Evolutionary conservation across 2,329 filamentous ascomycete genomes (phyloP).

Genomic region (Nothophaeocryptopus gaeumannii): DNA sequence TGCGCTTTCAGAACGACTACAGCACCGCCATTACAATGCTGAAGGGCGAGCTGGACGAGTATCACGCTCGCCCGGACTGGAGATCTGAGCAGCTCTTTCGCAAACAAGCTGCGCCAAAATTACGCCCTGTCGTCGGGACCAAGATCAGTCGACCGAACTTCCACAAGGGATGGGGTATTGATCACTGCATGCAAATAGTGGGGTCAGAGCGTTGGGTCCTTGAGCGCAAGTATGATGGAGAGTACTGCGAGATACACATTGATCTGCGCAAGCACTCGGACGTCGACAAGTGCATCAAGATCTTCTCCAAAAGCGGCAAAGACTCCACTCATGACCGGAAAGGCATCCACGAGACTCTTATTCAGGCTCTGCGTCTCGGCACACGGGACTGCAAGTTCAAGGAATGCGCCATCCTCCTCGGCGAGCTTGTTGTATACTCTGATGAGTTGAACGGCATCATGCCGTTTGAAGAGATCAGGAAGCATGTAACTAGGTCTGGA

Average conservation of each 20-base stretch:
- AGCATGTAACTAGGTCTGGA: conserved; percentile 73
- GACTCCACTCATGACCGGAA: conserved; percentile 73
- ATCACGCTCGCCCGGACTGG: conserved; percentile 38
- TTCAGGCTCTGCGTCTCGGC: conserved; percentile 63
- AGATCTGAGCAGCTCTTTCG: conserved; percentile 35
- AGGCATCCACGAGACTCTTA: conserved; percentile 62
- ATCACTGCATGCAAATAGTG: conserved; percentile 68
- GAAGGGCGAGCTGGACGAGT: conserved; percentile 40
- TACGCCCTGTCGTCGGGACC: conserved; percentile 39
- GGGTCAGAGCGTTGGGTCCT: conserved; percentile 63
- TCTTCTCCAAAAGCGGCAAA: conserved; percentile 91
- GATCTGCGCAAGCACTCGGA: conserved; percentile 55
- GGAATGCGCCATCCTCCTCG: conserved; percentile 72
- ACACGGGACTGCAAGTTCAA: conserved; percentile 57
- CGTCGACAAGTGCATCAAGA: conserved; percentile 58
- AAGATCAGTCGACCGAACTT: conserved; percentile 48
- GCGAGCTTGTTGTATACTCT: conserved; percentile 77
- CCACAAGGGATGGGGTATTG: conserved; percentile 54
- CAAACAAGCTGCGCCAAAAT: conserved; percentile 33
- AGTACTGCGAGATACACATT: conserved; percentile 87
- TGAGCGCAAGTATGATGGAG: conserved; percentile 78
- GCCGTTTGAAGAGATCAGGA: conserved; percentile 78
- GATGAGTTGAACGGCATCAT: conserved; percentile 63
- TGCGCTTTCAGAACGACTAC: conserved; percentile 69
- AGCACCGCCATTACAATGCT: conserved; percentile 58